Evolutionary conservation across 495 filamentous ascomycete genomes (phyloP).

Genomic region (Talaromyces borbonicus): DNA sequence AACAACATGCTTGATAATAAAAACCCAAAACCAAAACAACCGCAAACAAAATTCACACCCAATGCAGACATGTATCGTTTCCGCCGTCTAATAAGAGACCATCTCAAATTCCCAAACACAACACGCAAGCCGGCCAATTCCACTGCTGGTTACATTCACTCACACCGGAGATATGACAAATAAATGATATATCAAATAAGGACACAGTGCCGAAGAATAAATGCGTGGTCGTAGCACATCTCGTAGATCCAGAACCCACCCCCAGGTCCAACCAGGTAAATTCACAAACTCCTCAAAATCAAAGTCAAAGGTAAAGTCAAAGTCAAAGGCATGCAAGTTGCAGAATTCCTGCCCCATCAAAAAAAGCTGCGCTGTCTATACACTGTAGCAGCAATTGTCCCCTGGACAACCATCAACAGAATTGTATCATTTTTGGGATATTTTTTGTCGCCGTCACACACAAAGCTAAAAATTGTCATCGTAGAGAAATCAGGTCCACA

Average conservation of each 20-base stretch:
- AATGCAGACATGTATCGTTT: conserved; percentile 47
- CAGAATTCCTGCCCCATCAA: no score
- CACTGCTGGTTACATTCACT: conserved; percentile 22
- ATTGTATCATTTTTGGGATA: conserved; percentile 10
- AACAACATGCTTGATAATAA: conserved; percentile 17
- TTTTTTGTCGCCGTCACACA: conserved; percentile 4
- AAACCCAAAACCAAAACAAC: conserved; percentile 18
- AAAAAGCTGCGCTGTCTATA: conserved; percentile 37
- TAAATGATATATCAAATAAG: conserved; percentile 12
- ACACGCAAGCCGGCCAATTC: conserved; percentile 31
- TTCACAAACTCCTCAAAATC: conserved; percentile 19
- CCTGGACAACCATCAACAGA: conserved; percentile 5
- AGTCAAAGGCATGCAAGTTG: no score
- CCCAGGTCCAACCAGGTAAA: conserved; percentile 6
- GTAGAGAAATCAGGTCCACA: not conserved
- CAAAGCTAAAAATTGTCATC: not conserved
- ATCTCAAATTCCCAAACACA: conserved; percentile 6
- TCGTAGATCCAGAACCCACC: conserved; percentile 1
- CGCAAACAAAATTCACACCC: conserved; percentile 3
- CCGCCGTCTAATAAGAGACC: conserved; percentile 41
- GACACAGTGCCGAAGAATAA: conserved; percentile 7
- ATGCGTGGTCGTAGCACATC: conserved; percentile 1
- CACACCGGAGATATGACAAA: conserved; percentile 14
- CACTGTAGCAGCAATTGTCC: conserved; percentile 29
- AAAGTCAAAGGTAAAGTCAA: conserved; percentile 17